A percentile compares a stretch with the other conserved stretches of the same genome.
Evolutionary conservation across 2,329 filamentous ascomycete species (phyloP).

Genomic region (Xylariaceae sp.): DNA sequence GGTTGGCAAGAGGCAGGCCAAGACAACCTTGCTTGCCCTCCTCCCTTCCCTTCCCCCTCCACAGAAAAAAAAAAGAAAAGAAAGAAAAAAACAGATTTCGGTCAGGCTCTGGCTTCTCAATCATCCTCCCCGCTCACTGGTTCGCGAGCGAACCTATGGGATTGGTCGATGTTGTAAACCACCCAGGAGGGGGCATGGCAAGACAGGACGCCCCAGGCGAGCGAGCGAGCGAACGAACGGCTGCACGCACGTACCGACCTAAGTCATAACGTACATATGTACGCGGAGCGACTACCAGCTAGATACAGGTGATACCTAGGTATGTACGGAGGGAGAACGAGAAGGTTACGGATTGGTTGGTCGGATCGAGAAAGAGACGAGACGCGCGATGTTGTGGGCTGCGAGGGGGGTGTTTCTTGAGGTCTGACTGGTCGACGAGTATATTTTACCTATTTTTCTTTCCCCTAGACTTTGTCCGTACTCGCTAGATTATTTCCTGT

Average conservation of each 20-base stretch:
- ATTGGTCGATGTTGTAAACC: too few relatives aligned
- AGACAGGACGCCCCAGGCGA: too few relatives aligned
- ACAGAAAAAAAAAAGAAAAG: background rate
- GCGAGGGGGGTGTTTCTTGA: background rate
- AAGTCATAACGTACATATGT: constrained; percentile 11
- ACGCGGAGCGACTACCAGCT: background rate
- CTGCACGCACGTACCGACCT: constrained; percentile 1
- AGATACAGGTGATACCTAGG: too few relatives aligned
- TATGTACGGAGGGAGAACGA: too few relatives aligned
- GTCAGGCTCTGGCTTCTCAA: constrained; percentile 16
- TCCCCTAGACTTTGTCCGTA: too few relatives aligned
- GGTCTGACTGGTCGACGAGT: background rate
- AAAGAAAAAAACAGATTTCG: constrained; percentile 7
- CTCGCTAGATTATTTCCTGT: background rate
- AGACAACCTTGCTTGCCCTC: background rate
- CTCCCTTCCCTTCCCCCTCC: background rate
- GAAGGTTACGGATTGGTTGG: background rate
- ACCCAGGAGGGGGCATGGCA: too few relatives aligned
- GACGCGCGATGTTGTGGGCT: constrained; percentile 1
- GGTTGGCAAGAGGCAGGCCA: background rate
- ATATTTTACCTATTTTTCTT: background rate
- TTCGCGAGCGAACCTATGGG: too few relatives aligned
- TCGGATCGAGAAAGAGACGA: background rate
- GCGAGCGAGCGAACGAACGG: background rate
- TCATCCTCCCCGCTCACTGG: background rate